Conservation (phyloP, 129 eudicot genomes). For the Logfia minima region DNA sequence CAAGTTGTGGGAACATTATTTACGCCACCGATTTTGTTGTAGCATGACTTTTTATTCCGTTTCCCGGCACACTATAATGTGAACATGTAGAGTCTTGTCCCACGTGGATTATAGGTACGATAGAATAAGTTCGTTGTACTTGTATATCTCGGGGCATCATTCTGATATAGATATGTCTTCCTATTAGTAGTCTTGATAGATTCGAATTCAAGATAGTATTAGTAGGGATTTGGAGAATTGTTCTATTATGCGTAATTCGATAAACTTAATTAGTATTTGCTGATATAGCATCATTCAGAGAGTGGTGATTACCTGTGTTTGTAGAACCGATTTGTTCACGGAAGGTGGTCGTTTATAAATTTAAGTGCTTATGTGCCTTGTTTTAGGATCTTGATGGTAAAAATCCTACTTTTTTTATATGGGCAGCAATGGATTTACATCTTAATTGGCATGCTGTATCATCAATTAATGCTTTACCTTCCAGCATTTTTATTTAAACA, state of each 20-base stretch:
- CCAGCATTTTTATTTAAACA: slow-evolving; percentile 54
- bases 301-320: not conserved
- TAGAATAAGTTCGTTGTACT: no score
- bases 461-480: slow-evolving; percentile 83
- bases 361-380: not conserved
- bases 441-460: slow-evolving; percentile 90
- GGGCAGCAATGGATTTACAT: slow-evolving; percentile 93
- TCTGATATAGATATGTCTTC: no score
- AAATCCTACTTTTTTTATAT: slow-evolving; percentile 69
- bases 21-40: no score
- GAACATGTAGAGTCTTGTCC: no score
- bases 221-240: not conserved
- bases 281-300: not conserved
- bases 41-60: no score
- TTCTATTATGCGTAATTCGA: not conserved
- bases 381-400: not conserved
- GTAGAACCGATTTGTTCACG: not conserved
- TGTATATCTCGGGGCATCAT: no score
- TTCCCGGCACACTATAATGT: no score
- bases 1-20: not conserved
- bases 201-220: no score
- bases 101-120: no score
- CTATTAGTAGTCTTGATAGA: no score
- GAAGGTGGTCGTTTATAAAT: not conserved
- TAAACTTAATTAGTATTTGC: not conserved